Evolutionary conservation across 331 rosid species (phyloP), one percentile per base, ranked within the genome.

Genomic region (Prunus yedoensis): DNA sequence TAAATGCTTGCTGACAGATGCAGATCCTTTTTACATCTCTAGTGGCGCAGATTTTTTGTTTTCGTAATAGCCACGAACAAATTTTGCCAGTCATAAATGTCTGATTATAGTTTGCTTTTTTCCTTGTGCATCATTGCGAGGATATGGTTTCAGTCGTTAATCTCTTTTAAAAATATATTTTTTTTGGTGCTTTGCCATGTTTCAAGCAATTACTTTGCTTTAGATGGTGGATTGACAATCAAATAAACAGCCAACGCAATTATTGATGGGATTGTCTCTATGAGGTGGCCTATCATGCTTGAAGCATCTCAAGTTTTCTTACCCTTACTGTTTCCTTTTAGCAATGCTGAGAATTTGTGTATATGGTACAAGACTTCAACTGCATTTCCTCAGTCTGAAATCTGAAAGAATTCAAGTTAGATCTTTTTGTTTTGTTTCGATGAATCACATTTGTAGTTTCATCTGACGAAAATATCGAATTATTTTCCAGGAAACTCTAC

Each of bases 401-500:
- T 72, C 45, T 6, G 27, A 68, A 68, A 50, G 5, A 72, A 57
- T 14, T 32, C 35, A 32, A 32, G 5, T 53, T 61, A 53, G 66
- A 68, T 38, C 0, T 0, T 38, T 18, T 53, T 8, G 41, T 64
- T 20, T 61, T 62, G 56, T 38, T 67, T 70, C 35, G 41, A 1
- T 53, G 10, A 25, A 16, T 69, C 66, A 74, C 30, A 35, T 59
- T 68, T 47, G 41, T 41, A 3, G 60, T 68, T 71, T 64, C 58
- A 32, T 75, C 76, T 80, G 46, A 84, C 23, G 5, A 58, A 61
- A 73, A 60, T 10, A 65, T 64, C 74, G 52, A 57, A 77, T 18
- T 62, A 74, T 79, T 52, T 70, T 76, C 25, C 91, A 92, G 98
- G 91, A 88, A 85, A 82, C 80, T 38, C 85, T 91, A 58, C 98